Base-by-base conservation (phyloP, 192 early-diverging fungal species). In the Backusella macrospora region DNA sequence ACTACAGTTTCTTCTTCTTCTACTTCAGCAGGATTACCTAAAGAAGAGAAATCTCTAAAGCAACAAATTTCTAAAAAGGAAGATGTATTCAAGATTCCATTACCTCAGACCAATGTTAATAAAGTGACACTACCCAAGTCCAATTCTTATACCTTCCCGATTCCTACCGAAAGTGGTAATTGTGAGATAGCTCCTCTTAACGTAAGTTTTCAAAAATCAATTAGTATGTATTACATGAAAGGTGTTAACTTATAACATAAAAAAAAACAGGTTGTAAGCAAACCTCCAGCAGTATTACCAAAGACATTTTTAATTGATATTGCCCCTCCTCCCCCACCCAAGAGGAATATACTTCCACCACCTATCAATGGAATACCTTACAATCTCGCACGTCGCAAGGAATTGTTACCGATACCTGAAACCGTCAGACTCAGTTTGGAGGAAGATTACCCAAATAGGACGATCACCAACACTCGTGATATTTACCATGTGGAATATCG, bases 401-500 rank as follows among this genome's bases (percentile, higher is more conserved):
- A 59, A 26, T n/a, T 59, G 7, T 12, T 59, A 59, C 21, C 52
- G 10, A 23, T 59, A 0, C 52, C 48, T 18, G 48, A 49, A 18
- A 16, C 52, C 8, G 21, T 23, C 9, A 15, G 65, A 21, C 65
- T 66, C 4, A 43, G 38, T 42, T 18, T 66, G 10, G 65, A 66
- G 4, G 37, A 66, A 3, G 65, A 66, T 18, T 66, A 66, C 18
- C 65, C 65, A 15, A 66, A 66, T 10, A 38, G 18, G 37, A 66
- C 65, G 0, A n/a, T 66, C n/a, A 34, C 29, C 2, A 38, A 68
- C 5, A 42, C 23, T 1, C 3, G 1, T 5, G 67, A 68, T 6
- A 44, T 68, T 4, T 26, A 46, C 7, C 38, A 37, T 42, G 26
- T 65, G 4, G 76, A 77, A 39, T 77, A 77, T 65, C 70, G 76